Evolutionary conservation across 2,329 filamentous ascomycete genomes (phyloP), one percentile per base, ranked within the genome.

Genomic region (Fusarium tuaranense): DNA sequence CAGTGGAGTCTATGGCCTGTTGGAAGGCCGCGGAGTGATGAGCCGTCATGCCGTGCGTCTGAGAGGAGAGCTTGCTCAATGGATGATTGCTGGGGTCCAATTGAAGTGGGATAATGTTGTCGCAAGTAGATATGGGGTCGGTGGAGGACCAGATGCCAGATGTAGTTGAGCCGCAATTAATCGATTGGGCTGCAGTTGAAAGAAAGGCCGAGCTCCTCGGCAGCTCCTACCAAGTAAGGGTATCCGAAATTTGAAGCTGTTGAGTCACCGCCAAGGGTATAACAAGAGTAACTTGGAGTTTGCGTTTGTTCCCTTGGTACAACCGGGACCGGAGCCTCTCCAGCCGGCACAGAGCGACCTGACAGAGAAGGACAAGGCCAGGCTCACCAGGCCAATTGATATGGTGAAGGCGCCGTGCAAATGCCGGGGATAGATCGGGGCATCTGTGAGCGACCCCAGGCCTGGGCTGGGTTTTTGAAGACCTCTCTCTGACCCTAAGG

Each of bases 1-100:
- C 82, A 53, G 79, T 78, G 60, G 79, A 76, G 68, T 76, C 69
- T 68, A 65, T 69, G 58, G 77, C 75, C 76, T 68, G 74, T 34
- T 76, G 68, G 53, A 76, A 57, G 71, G 68, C 61, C 57, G 59
- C 69, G 60, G 69, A 55, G 36, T 67, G 71, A 69, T 71, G 64
- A 65, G 73, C 76, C 61, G 73, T 70, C 78, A 79, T 80, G 71
- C 63, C 67, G 72, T 74, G 72, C 63, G 57, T 63, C 60, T 70
- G 68, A 27, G 48, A 48, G 2, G 44, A 48, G 22, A 53, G 44
- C 20, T 57, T 65, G 55, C 48, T 67, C 48, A 63, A 66, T 51
- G 41, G 36, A 53, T 59, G 32, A 39, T 67, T 27, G 48, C 13
- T 36, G 22, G 58, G 27, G 22, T 65, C 38, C 34, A 65, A 48